Base-by-base conservation (phyloP, 2,329 filamentous ascomycete species). In the Curvularia sp. region DNA sequence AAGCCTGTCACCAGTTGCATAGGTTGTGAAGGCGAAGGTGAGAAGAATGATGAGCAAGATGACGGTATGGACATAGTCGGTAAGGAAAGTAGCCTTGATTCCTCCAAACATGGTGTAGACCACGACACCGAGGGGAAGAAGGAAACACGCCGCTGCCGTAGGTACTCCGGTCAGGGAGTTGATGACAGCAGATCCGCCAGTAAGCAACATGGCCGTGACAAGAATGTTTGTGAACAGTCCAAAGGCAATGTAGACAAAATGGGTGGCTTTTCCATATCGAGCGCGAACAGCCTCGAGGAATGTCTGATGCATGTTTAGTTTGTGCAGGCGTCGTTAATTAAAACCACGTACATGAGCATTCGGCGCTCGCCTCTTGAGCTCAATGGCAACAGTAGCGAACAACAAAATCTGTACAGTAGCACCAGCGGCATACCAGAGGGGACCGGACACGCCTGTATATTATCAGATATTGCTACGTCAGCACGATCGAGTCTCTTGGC, bases 171-270 rank as follows among this genome's bases (percentile, higher is more conserved):
- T 73, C 5, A 71, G 3, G 9, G 69, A 69, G 8, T 66, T 66
- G 10, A 74, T 66, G 15, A 93, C 93, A 2, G 90, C 89, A 1
- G 88, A 87, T 46, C 92, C 93, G 55, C 93, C 93, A 23, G 92
- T 92, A 59, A 97, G 84, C 41, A 97, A 80, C 92, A 96, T 96
- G 47, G 92, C 87, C 1, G 92, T 94, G n/a, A 97, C 93, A 2
- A 96, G 83, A 41, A 95, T 90, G 71, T 95, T 79, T 32, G 92
- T 96, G 77, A 91, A 88, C 5, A 95, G 80, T 21, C 90, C 92
- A 62, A 96, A 96, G 1, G 88, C 81, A 60, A 93, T 90, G 74
- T 92, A 97, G 1, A 93, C 90, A 3, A 88, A 79, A 70, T 97
- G 93, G 0, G 91, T 87, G 12, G 79, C 69, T 2, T 82, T 81